These are phyloP conservation scores for Picochlorum sp. DNA, from an alignment of 139 green algal genomes.

Conservation along the genomic window DNA sequence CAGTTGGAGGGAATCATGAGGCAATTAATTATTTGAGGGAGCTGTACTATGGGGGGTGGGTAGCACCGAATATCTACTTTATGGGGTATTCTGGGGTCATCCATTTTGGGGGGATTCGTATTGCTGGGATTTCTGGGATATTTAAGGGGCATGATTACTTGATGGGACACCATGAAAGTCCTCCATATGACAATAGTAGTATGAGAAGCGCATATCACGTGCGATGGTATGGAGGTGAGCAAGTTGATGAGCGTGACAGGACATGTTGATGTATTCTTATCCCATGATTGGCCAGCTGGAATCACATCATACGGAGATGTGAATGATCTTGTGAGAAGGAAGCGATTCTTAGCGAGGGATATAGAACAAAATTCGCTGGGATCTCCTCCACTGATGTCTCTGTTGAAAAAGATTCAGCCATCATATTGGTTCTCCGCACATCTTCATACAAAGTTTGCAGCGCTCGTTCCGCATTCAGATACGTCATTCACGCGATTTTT, in stretches of 20 bases:
- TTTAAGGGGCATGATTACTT: slow-evolving; percentile 70
- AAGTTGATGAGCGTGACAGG: slow-evolving; percentile 60
- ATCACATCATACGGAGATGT: slow-evolving; percentile 75
- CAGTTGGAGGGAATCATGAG: slow-evolving; percentile 98
- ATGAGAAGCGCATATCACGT: slow-evolving; percentile 89
- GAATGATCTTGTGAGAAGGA: slow-evolving; percentile 63
- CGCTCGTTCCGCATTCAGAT: slow-evolving; percentile 42
- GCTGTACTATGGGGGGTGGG: slow-evolving; percentile 94
- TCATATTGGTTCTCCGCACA: slow-evolving; percentile 93
- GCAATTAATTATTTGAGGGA: slow-evolving; percentile 91
- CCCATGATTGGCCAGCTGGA: slow-evolving; percentile 91
- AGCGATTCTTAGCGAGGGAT: slow-evolving; percentile 76
- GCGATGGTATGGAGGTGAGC: slow-evolving; percentile 60
- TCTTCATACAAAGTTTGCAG: slow-evolving; percentile 92
- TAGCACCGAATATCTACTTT: slow-evolving; percentile 93
- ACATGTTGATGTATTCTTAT: slow-evolving; percentile 83
- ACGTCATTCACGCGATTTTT: slow-evolving; percentile 71
- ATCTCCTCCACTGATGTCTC: slow-evolving; percentile 49
- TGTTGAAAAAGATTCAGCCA: slow-evolving; percentile 68
- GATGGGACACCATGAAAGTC: slow-evolving; percentile 71
- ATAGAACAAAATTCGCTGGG: slow-evolving; percentile 59
- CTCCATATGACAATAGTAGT: slow-evolving; percentile 66
- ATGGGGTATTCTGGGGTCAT: slow-evolving; percentile 83
- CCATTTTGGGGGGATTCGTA: slow-evolving; percentile 84
- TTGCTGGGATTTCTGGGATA: slow-evolving; percentile 90